These are phyloP conservation scores for Lepidopterella palustris DNA, from an alignment of 495 filamentous ascomycete species.

Conservation along the genomic window DNA sequence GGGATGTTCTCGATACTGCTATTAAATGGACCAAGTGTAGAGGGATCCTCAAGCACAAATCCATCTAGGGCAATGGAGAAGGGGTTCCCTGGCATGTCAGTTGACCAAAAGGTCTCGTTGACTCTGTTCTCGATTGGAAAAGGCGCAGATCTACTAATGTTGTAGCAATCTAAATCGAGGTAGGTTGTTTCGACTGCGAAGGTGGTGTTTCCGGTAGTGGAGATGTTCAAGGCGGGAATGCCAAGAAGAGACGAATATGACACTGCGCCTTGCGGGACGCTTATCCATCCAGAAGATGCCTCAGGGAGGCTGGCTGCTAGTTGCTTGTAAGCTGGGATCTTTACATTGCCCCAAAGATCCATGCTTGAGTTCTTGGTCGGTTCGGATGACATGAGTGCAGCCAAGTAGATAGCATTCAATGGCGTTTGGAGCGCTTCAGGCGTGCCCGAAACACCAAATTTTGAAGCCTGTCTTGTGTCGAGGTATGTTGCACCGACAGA, in stretches of 20 bases:
- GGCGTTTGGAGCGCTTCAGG: neutral
- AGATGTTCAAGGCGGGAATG: neutral
- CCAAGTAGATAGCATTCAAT: neutral
- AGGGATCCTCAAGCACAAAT: neutral
- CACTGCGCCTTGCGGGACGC: neutral
- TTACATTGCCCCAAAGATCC: neutral
- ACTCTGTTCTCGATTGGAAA: neutral
- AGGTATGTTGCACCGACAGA: neutral
- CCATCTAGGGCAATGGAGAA: constrained; percentile 5
- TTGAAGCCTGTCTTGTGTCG: neutral
- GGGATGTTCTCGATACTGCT: constrained; percentile 1
- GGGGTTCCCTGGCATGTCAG: neutral
- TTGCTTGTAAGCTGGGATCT: neutral
- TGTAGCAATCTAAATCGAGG: neutral
- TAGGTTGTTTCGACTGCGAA: neutral
- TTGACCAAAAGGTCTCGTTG: neutral
- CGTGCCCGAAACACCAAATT: neutral
- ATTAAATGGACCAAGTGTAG: neutral
- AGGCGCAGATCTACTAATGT: neutral
- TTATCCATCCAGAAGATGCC: neutral
- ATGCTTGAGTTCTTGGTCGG: neutral
- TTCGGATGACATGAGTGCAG: neutral
- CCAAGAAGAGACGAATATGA: constrained; percentile 2
- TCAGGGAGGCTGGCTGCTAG: neutral
- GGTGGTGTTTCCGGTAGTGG: neutral